phyloP scores from a whole-genome alignment of 2,329 filamentous ascomycete genomes.

The Fusarium virguliforme region DNA sequence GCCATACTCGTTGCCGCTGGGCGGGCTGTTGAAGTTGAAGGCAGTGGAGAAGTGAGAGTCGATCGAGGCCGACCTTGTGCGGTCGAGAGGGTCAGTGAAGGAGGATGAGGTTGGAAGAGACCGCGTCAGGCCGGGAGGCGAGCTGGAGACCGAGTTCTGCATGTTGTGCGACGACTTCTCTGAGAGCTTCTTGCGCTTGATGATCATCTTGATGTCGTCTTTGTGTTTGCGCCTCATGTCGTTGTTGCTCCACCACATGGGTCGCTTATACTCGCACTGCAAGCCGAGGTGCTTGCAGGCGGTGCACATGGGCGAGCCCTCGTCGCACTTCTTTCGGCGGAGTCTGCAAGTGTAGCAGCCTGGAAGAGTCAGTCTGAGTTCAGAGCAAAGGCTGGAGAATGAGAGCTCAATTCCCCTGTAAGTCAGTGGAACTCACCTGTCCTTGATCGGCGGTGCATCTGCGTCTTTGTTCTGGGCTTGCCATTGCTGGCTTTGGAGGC shows the following conservation, averaged over 20 bases:
- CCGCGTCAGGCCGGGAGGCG: slow-evolving; percentile 84
- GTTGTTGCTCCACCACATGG: slow-evolving; percentile 97
- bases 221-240: slow-evolving; percentile 90
- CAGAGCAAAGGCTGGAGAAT: not conserved
- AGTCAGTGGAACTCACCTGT: slow-evolving; percentile 79
- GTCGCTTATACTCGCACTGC: slow-evolving; percentile 95
- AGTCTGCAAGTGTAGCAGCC: slow-evolving; percentile 80
- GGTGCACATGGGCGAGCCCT: slow-evolving; percentile 74
- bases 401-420: slow-evolving; percentile 46
- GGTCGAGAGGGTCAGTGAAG: slow-evolving; percentile 81
- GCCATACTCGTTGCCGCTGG: slow-evolving; percentile 69
- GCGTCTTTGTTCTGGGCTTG: slow-evolving; percentile 78
- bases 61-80: slow-evolving; percentile 82
- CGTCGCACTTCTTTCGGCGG: slow-evolving; percentile 79
- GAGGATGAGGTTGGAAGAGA: slow-evolving; percentile 86
- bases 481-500: slow-evolving; percentile 69
- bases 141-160: slow-evolving; percentile 69
- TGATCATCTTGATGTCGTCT: slow-evolving; percentile 96
- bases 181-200: slow-evolving; percentile 95
- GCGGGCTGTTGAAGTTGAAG: slow-evolving; percentile 81
- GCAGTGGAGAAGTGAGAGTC: slow-evolving; percentile 83
- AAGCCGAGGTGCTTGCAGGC: slow-evolving; percentile 84
- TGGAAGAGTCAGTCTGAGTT: slow-evolving; percentile 56
- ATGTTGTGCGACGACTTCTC: slow-evolving; percentile 81
- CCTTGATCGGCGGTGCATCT: slow-evolving; percentile 94